These are phyloP conservation scores for Xylariaceae sp. DNA, from an alignment of 2,329 filamentous ascomycete species.

Conservation along the genomic window DNA sequence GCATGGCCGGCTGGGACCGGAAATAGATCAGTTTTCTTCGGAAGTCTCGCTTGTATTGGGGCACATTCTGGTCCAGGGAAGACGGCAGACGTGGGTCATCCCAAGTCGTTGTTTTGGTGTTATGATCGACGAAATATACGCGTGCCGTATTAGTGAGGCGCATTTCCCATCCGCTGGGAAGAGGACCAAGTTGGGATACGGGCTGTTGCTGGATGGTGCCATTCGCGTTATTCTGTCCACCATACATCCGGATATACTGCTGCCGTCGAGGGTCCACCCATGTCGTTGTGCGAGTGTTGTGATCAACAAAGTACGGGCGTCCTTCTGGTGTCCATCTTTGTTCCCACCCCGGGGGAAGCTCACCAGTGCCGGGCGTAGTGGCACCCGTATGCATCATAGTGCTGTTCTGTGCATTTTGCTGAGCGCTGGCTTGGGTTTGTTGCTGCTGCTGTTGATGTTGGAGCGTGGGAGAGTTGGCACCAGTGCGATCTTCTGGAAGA, in stretches of 20 bases:
- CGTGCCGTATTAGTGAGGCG: slow-evolving; percentile 94
- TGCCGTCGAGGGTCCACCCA: slow-evolving; percentile 97
- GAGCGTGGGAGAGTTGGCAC: slow-evolving; percentile 82
- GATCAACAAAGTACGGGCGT: slow-evolving; percentile 93
- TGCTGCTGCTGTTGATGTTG: slow-evolving; percentile 52
- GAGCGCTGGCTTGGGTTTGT: slow-evolving; percentile 34
- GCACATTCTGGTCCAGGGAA: slow-evolving; percentile 94
- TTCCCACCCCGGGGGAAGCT: slow-evolving; percentile 94
- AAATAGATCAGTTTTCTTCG: slow-evolving; percentile 98
- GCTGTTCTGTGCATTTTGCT: slow-evolving; percentile 46
- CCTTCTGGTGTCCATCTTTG: slow-evolving; percentile 94
- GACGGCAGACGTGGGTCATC: slow-evolving; percentile 94
- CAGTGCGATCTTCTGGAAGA: slow-evolving; percentile 90
- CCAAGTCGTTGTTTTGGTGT: slow-evolving; percentile 99
- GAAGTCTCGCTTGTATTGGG: slow-evolving; percentile 99
- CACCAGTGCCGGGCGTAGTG: slow-evolving; percentile 89
- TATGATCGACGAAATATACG: slow-evolving; percentile 99
- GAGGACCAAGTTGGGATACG: slow-evolving; percentile 88
- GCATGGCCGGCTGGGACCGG: slow-evolving; percentile 92
- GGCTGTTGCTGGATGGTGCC: slow-evolving; percentile 95
- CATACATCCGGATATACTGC: slow-evolving; percentile 98
- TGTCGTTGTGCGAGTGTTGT: slow-evolving; percentile 95
- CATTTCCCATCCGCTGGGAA: slow-evolving; percentile 99
- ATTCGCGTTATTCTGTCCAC: slow-evolving; percentile 76
- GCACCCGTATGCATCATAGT: slow-evolving; percentile 94